Conservation (phyloP, 2,329 filamentous ascomycete species). For the Dissoconium aciculare region DNA sequence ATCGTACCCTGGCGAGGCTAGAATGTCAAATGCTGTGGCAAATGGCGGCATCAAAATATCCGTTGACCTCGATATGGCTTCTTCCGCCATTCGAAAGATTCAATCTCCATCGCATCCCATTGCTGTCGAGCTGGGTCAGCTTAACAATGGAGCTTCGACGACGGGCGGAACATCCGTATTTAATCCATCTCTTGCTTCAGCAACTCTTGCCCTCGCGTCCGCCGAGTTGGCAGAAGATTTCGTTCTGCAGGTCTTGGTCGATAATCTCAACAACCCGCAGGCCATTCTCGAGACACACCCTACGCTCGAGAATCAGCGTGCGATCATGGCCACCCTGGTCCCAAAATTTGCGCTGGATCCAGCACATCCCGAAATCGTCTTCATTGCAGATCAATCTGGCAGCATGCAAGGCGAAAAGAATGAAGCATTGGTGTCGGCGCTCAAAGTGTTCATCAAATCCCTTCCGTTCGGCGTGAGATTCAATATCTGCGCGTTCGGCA, state of each 20-base stretch:
- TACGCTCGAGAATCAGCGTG: slow-evolving; percentile 44
- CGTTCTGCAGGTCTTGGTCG: slow-evolving; percentile 47
- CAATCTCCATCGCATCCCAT: slow-evolving; percentile 56
- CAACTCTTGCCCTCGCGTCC: slow-evolving; percentile 40
- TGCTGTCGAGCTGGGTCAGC: slow-evolving; percentile 47
- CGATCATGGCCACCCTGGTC: slow-evolving; percentile 56
- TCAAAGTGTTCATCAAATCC: slow-evolving; percentile 51
- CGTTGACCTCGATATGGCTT: slow-evolving; percentile 45
- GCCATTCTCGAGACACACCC: slow-evolving; percentile 54
- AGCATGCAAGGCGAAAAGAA: slow-evolving; percentile 45
- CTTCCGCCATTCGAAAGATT: slow-evolving; percentile 44
- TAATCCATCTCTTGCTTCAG: slow-evolving; percentile 45
- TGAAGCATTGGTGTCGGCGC: slow-evolving; percentile 37
- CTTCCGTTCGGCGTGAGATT: slow-evolving; percentile 49
- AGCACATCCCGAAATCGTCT: slow-evolving; percentile 49
- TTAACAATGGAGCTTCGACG: slow-evolving; percentile 29
- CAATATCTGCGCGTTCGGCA: slow-evolving; percentile 57
- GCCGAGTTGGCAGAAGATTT: slow-evolving; percentile 49
- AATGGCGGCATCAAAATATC: slow-evolving; percentile 38
- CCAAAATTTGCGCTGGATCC: slow-evolving; percentile 51
- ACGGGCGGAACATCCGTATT: slow-evolving; percentile 26
- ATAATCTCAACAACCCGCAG: slow-evolving; percentile 44
- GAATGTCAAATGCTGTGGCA: slow-evolving; percentile 11
- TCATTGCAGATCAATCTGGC: slow-evolving; percentile 57
- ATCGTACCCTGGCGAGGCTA: slow-evolving; percentile 27